Conservation (phyloP, 1,139 yeast genomes). For the Lodderomyces parapsilosis region DNA sequence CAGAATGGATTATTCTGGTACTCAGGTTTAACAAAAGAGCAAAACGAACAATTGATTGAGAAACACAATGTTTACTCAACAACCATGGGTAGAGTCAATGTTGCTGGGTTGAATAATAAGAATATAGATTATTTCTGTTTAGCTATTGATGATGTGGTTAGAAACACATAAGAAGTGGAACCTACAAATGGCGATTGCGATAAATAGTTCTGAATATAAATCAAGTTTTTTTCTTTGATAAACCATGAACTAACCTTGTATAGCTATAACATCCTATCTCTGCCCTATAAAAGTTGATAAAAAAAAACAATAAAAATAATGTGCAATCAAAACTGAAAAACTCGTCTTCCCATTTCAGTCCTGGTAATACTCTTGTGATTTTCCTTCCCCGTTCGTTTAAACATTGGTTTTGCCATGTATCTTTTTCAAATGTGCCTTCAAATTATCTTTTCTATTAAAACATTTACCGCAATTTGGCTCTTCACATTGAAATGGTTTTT, state of each 20-base stretch:
- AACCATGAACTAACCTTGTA: neutral
- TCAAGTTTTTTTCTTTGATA: neutral
- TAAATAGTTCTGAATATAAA: too few species aligned
- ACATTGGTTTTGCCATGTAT: constrained; percentile 37
- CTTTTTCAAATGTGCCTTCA: constrained; percentile 68
- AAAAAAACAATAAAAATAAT: neutral
- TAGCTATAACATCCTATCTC: too few species aligned
- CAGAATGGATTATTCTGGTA: constrained; percentile 48
- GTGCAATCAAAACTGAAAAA: neutral
- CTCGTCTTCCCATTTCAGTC: neutral
- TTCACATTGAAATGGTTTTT: constrained; percentile 80
- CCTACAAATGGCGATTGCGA: neutral
- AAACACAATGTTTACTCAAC: constrained; percentile 40
- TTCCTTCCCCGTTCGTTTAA: neutral
- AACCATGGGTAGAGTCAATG: constrained; percentile 40
- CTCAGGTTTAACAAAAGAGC: constrained; percentile 36
- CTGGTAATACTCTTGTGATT: too few species aligned
- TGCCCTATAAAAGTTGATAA: neutral
- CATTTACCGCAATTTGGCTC: constrained; percentile 72
- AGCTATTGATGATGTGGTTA: constrained; percentile 40
- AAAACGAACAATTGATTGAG: constrained; percentile 28
- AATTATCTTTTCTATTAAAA: constrained; percentile 69
- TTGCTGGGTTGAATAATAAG: constrained; percentile 40
- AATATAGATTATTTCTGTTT: constrained; percentile 37
- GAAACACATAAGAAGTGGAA: constrained; percentile 14